Evolutionary conservation across 805 yeast species (phyloP).

Genomic region (Lachancea mirantina): DNA sequence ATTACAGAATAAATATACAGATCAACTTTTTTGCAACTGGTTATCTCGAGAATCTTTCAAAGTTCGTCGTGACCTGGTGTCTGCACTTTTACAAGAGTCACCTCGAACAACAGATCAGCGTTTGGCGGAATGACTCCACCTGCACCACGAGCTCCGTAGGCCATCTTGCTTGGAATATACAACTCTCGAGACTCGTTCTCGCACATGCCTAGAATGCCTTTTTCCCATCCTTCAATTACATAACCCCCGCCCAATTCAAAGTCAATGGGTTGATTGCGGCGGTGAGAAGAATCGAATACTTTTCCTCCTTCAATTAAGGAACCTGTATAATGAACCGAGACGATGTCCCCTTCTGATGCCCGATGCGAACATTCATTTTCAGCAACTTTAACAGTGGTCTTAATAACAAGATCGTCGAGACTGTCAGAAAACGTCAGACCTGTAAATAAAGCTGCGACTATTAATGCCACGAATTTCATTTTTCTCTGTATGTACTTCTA

Average conservation of each 20-base stretch:
- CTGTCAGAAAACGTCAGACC: slow-evolving; percentile 15
- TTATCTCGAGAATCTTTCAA: not conserved
- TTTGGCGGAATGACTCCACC: slow-evolving; percentile 74
- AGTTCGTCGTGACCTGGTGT: not conserved
- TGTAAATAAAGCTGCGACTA: too few species aligned
- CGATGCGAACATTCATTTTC: slow-evolving; percentile 47
- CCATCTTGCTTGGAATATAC: slow-evolving; percentile 71
- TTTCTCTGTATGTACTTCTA: too few species aligned
- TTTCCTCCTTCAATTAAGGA: slow-evolving; percentile 51
- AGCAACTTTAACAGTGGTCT: slow-evolving; percentile 43
- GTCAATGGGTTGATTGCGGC: slow-evolving; percentile 57
- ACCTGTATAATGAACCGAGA: slow-evolving; percentile 78
- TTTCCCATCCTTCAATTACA: slow-evolving; percentile 89
- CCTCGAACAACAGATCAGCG: slow-evolving; percentile 49
- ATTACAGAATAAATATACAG: not conserved
- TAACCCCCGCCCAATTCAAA: slow-evolving; percentile 72
- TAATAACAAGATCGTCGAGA: slow-evolving; percentile 29
- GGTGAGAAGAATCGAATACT: slow-evolving; percentile 66
- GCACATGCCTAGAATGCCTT: slow-evolving; percentile 78
- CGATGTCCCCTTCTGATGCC: slow-evolving; percentile 58
- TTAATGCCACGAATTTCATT: too few species aligned
- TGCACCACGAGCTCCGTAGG: slow-evolving; percentile 69
- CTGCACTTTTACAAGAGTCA: slow-evolving; percentile 19
- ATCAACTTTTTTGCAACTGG: not conserved
- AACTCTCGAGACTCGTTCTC: slow-evolving; percentile 78